Evolutionary conservation across 192 early-diverging fungal species (phyloP).

Genomic region (Coemansia sp.): DNA sequence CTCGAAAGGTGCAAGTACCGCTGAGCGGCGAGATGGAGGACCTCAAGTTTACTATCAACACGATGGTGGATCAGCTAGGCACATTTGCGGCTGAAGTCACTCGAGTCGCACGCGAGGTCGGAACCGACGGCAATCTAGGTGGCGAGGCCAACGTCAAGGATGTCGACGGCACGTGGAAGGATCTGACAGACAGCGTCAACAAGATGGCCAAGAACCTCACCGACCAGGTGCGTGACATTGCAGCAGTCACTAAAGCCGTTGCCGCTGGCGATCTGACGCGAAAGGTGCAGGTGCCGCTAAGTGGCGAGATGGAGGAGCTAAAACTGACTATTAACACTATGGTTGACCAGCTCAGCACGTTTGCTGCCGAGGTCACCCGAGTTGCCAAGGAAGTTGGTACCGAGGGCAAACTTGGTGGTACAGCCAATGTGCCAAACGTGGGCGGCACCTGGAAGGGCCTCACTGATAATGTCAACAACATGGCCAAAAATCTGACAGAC

Average conservation of each 20-base stretch:
- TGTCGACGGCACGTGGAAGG: slow-evolving; percentile 62
- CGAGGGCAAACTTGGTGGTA: slow-evolving; percentile 65
- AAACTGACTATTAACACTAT: slow-evolving; percentile 62
- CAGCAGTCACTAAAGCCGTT: slow-evolving; percentile 59
- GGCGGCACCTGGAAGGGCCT: slow-evolving; percentile 67
- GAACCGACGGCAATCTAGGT: slow-evolving; percentile 67
- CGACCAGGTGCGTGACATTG: slow-evolving; percentile 62
- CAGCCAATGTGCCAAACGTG: slow-evolving; percentile 60
- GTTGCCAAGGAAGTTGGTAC: slow-evolving; percentile 71
- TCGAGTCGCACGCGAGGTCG: slow-evolving; percentile 66
- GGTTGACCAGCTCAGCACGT: slow-evolving; percentile 52
- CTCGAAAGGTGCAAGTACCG: slow-evolving; percentile 50
- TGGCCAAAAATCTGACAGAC: slow-evolving; percentile 63
- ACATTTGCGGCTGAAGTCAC: slow-evolving; percentile 67
- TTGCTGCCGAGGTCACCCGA: slow-evolving; percentile 64
- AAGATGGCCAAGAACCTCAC: slow-evolving; percentile 64
- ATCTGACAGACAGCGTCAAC: slow-evolving; percentile 64
- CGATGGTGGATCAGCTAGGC: slow-evolving; percentile 63
- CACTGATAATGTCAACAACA: slow-evolving; percentile 66
- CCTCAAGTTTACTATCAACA: slow-evolving; percentile 66
- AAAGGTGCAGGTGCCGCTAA: slow-evolving; percentile 52
- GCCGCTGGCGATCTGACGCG: slow-evolving; percentile 60
- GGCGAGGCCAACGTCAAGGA: slow-evolving; percentile 57
- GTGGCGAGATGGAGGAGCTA: slow-evolving; percentile 61
- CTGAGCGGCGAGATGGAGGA: slow-evolving; percentile 63